Conservation (phyloP, 163 green algal species). For the Coccomyxa subellipsoidea region DNA sequence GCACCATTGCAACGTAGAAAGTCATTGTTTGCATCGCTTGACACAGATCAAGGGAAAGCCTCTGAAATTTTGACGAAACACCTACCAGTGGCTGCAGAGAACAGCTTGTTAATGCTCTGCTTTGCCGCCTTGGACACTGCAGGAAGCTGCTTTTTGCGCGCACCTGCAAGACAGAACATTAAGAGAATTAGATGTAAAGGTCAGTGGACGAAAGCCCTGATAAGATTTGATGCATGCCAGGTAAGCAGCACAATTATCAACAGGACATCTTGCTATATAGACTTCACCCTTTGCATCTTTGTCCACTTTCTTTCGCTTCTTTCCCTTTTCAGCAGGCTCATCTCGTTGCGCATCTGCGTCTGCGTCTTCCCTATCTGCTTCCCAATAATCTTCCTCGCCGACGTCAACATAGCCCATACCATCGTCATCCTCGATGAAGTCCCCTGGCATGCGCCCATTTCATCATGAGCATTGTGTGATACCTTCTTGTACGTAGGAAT, state of each 20-base stretch:
- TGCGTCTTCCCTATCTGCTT: not conserved
- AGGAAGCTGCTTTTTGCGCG: not conserved
- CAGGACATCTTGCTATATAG: slow-evolving; percentile 8
- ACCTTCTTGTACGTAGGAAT: too few relatives aligned
- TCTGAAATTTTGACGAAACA: not conserved
- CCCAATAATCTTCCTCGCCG: slow-evolving; percentile 71
- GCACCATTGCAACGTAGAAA: not conserved
- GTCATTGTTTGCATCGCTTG: not conserved
- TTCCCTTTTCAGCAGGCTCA: not conserved
- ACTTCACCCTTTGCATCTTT: not conserved
- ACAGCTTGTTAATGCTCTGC: slow-evolving; percentile 30
- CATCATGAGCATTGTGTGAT: too few relatives aligned
- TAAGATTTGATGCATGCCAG: too few relatives aligned
- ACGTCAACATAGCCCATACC: slow-evolving; percentile 72
- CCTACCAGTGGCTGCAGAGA: slow-evolving; percentile 19
- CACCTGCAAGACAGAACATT: not conserved
- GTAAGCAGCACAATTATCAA: too few relatives aligned
- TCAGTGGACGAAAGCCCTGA: not conserved
- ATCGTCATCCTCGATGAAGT: slow-evolving; percentile 93
- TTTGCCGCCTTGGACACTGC: not conserved
- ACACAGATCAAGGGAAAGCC: too few relatives aligned
- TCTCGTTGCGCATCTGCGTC: slow-evolving; percentile 2
- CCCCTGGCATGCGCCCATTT: slow-evolving; percentile 39
- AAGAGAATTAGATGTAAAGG: not conserved
- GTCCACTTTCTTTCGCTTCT: not conserved